Percentiles rank a stretch among this genome's conserved stretches.
These are phyloP conservation scores for Saturnispora bothae DNA, from an alignment of 805 yeast species.

Conservation along the genomic window DNA sequence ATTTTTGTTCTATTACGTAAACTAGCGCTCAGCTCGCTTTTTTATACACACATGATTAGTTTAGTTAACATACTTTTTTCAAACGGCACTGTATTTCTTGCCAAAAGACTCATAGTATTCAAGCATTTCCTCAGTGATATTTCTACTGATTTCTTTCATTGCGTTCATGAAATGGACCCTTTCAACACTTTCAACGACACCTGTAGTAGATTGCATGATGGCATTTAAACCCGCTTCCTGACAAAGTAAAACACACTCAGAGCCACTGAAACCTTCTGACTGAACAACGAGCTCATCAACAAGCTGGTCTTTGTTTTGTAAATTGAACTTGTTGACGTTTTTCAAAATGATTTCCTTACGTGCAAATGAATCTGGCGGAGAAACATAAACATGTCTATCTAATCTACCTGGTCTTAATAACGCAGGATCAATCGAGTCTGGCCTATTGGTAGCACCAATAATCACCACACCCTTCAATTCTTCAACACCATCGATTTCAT, in stretches of 20 bases:
- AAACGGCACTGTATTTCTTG: slow-evolving; percentile 20
- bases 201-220: slow-evolving; percentile 63
- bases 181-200: slow-evolving; percentile 23
- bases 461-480: slow-evolving; percentile 87
- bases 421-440: slow-evolving; percentile 88
- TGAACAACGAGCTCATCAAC: slow-evolving; percentile 42
- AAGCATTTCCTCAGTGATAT: slow-evolving; percentile 81
- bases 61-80: no score
- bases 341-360: slow-evolving; percentile 68
- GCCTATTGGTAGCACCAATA: slow-evolving; percentile 94
- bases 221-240: slow-evolving; percentile 97
- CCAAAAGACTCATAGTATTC: slow-evolving; percentile 57
- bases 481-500: slow-evolving; percentile 97
- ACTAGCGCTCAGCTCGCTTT: neutral
- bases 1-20: neutral
- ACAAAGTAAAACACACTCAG: slow-evolving; percentile 83
- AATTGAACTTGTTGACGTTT: slow-evolving; percentile 53
- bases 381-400: slow-evolving; percentile 86
- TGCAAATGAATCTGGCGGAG: slow-evolving; percentile 82
- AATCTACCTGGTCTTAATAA: slow-evolving; percentile 90
- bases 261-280: slow-evolving; percentile 94
- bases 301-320: slow-evolving; percentile 29
- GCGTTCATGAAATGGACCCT: slow-evolving; percentile 51
- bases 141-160: slow-evolving; percentile 53
- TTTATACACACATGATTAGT: no score